phyloP scores from a whole-genome alignment of 805 yeast species.

The Lachancea lanzarotensis region DNA sequence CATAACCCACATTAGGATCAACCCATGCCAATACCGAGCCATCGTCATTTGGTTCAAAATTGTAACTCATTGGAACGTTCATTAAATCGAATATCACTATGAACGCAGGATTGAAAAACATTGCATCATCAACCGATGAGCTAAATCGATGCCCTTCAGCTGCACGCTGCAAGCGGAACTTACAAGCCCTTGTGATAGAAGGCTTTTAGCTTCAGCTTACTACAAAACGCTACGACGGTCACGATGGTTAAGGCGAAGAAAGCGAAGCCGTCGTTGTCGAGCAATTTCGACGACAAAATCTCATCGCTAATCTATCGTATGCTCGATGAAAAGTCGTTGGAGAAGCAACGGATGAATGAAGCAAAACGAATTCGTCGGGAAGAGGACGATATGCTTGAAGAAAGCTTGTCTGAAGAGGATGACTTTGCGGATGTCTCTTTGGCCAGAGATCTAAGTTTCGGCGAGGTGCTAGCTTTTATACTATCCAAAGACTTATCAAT shows the following conservation, averaged over 20 bases:
- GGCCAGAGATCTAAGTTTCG: slow-evolving; percentile 50
- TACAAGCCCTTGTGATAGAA: background rate
- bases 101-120: background rate
- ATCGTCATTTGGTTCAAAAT: too few species aligned
- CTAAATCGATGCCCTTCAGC: background rate
- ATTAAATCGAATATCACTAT: background rate
- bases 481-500: slow-evolving; percentile 62
- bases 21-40: background rate
- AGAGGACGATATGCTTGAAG: slow-evolving; percentile 11
- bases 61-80: background rate
- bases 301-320: slow-evolving; percentile 48
- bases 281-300: slow-evolving; percentile 49
- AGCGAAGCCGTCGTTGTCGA: slow-evolving; percentile 22
- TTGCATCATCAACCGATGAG: background rate
- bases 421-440: slow-evolving; percentile 34
- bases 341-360: slow-evolving; percentile 32
- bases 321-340: slow-evolving; percentile 52
- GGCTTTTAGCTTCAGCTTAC: background rate
- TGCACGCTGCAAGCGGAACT: too few species aligned
- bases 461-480: slow-evolving; percentile 51
- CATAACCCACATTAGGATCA: background rate
- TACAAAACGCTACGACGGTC: too few species aligned
- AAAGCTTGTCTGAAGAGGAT: slow-evolving; percentile 16
- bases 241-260: slow-evolving; percentile 33
- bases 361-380: slow-evolving; percentile 7